Conservation (phyloP, 805 yeast genomes). For the Candida corydali region DNA sequence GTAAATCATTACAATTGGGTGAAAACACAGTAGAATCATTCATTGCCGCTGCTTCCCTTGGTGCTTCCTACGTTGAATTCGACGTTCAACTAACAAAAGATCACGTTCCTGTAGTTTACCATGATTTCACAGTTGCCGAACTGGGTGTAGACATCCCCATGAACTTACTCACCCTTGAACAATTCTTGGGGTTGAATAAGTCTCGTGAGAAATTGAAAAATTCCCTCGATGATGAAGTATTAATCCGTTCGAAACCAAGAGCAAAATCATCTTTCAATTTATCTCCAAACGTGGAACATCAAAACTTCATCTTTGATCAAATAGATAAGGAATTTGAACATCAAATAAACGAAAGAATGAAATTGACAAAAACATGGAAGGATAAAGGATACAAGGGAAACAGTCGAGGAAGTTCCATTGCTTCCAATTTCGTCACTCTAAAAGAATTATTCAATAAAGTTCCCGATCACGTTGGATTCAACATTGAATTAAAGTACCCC, state of each 20-base stretch:
- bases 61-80: conserved; percentile 95
- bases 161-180: conserved; percentile 88
- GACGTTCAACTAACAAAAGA: conserved; percentile 96
- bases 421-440: conserved; percentile 86
- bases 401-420: conserved; percentile 81
- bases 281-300: conserved; percentile 16
- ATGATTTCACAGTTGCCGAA: conserved; percentile 91
- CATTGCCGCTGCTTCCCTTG: conserved; percentile 92
- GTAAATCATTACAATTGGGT: conserved; percentile 83
- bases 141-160: conserved; percentile 95
- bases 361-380: conserved; percentile 84
- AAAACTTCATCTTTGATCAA: conserved; percentile 20
- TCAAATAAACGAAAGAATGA: conserved; percentile 60
- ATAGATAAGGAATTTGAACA: conserved; percentile 36
- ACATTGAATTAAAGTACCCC: conserved; percentile 92
- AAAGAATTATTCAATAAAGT: conserved; percentile 77
- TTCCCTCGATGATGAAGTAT: conserved; percentile 4
- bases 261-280: conserved; percentile 37
- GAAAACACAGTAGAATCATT: conserved; percentile 94
- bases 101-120: conserved; percentile 86
- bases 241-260: conserved; percentile 19
- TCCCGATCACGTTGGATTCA: conserved; percentile 84
- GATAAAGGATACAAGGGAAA: conserved; percentile 89
- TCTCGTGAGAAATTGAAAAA: conserved; percentile 1
- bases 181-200: conserved; percentile 59